Evolutionary conservation across 805 yeast genomes (phyloP).

Genomic region (Zygosaccharomyces lentus): DNA sequence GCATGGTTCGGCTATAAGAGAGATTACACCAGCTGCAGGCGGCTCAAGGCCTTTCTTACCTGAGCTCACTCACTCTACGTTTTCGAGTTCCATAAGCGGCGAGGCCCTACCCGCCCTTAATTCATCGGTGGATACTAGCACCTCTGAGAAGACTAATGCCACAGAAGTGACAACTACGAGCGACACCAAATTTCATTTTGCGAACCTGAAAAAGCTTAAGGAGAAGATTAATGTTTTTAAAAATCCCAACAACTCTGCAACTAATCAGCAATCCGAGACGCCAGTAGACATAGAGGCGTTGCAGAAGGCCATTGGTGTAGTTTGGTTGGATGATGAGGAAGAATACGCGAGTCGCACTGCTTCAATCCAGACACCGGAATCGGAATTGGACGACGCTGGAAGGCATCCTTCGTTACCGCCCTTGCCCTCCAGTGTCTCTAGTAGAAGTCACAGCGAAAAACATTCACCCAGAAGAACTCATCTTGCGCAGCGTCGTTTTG

Average conservation of each 20-base stretch:
- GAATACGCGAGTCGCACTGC: conserved; percentile 3
- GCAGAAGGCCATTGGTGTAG: conserved; percentile 37
- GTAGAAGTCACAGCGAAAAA: neutral
- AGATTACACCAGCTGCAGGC: conserved; percentile 22
- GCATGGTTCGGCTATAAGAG: conserved; percentile 30
- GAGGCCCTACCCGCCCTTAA: conserved; percentile 13
- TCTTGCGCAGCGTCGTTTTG: conserved; percentile 7
- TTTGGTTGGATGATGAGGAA: conserved; percentile 19
- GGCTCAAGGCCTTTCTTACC: neutral
- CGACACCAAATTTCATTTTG: conserved; percentile 35
- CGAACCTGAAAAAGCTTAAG: conserved; percentile 33
- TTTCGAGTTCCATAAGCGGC: neutral
- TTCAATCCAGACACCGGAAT: neutral
- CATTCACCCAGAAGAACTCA: conserved; percentile 14
- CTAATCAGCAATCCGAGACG: conserved; percentile 12
- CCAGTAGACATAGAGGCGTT: conserved; percentile 34
- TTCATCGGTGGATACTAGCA: conserved; percentile 27
- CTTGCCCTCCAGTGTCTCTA: conserved; percentile 16
- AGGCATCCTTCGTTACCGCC: conserved; percentile 28
- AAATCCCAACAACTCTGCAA: conserved; percentile 25
- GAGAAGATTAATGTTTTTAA: conserved; percentile 35
- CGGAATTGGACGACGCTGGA: neutral
- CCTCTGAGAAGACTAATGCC: conserved; percentile 22
- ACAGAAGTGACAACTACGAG: conserved; percentile 28
- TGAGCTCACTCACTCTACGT: conserved; percentile 3